Evolutionary conservation across 331 rosid species (phyloP), one percentile per base, ranked within the genome.

Genomic region (Saraca asoca): DNA sequence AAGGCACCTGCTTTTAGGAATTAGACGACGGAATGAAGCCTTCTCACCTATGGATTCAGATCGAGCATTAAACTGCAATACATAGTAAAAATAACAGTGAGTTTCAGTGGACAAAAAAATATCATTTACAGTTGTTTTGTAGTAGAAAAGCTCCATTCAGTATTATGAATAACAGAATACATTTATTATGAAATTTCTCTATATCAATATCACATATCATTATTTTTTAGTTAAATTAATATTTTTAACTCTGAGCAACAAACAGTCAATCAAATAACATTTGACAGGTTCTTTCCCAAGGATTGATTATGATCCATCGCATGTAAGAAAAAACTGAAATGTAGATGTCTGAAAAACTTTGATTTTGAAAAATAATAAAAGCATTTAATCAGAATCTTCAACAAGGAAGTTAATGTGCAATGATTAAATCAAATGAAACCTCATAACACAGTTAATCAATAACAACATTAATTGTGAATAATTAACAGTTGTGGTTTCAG

Each of bases 41-140:
- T 82, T 88, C 59, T 86, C 94, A 73, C 69, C 60, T 5, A 86
- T 68, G 45, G 96, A 88, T 69, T 88, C 96, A 56, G 91, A 82
- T 11, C 95, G 83, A 75, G 95, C 94, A 81, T 91, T 91, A 79
- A 91, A 91, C 97, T 91, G 84, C 72, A 76, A 76, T 37, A 14
- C 38, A 45, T 11, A 62, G 10, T 52, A 58, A 50, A 48, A 12
- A 58, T 52, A 18, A 69, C 12, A 70, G 12, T 45, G 42, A 51
- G 66, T 42, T 51, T 16, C 41, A 5, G 39, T 52, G 7, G 35
- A n/a, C 50, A 58, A 34, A 61, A 39, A 45, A 33, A 24, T 64
- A 59, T 35, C 12, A 50, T 52, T 68, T 66, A 29, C 7, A 12
- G 41, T 17, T 31, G 29, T 51, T 52, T 54, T 17, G 37, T 10